Percentiles rank a stretch among this genome's conserved stretches.
Conservation (phyloP, 2,329 filamentous ascomycete species). For the Ceratocystis albifundus region DNA sequence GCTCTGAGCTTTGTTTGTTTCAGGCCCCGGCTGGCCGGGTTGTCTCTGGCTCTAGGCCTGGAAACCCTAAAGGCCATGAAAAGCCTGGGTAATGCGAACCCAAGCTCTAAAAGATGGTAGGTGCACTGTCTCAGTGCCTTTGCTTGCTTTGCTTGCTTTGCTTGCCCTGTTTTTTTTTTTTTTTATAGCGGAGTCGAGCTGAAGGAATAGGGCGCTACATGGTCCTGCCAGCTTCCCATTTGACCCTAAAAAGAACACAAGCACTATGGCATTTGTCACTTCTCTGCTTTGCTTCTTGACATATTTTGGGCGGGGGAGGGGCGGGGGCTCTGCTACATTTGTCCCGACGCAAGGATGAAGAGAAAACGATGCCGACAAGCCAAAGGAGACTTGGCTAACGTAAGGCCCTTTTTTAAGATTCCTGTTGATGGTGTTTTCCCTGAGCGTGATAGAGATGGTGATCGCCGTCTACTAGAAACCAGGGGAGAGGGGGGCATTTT, state of each 20-base stretch:
- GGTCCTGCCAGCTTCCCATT: not conserved
- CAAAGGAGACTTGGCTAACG: no score
- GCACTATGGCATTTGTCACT: not conserved
- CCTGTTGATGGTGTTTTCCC: no score
- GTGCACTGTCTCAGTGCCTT: not conserved
- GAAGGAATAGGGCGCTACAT: not conserved
- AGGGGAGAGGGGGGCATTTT: no score
- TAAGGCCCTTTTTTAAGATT: no score
- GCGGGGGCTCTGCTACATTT: not conserved
- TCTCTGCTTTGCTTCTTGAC: constrained; percentile 1
- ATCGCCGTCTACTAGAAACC: no score
- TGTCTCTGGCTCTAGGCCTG: not conserved
- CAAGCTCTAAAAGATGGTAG: not conserved
- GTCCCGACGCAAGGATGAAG: not conserved
- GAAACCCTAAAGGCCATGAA: not conserved
- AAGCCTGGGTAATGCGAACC: not conserved
- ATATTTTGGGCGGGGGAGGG: not conserved
- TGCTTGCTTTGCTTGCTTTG: not conserved
- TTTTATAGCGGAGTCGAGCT: not conserved
- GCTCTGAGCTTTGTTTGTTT: not conserved
- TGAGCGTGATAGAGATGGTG: no score
- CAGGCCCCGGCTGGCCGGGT: not conserved
- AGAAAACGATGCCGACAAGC: not conserved
- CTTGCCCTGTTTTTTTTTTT: not conserved
- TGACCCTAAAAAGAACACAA: not conserved